phyloP scores from a whole-genome alignment of 345 rosid species.

The Hibiscus mutabilis region DNA sequence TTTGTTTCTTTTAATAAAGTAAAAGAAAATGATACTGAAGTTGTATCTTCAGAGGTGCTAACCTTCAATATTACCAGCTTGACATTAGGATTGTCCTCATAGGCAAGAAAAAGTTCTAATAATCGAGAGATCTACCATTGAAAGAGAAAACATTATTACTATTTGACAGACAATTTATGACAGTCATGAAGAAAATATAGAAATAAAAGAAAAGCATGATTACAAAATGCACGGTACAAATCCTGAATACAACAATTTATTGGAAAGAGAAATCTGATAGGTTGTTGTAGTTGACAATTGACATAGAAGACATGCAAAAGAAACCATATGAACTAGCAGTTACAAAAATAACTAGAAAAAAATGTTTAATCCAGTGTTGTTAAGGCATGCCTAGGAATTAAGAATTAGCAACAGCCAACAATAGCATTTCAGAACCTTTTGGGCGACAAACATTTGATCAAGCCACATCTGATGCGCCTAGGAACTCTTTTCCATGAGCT shows the following conservation, averaged over 20 bases:
- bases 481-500: neutral
- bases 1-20: neutral
- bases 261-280: neutral
- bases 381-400: neutral
- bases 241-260: neutral
- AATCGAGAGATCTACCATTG: slow-evolving; percentile 44
- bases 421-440: neutral
- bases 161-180: neutral
- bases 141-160: neutral
- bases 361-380: neutral
- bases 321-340: neutral
- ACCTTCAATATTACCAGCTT: slow-evolving; percentile 72
- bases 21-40: neutral
- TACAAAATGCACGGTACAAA: neutral
- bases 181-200: neutral
- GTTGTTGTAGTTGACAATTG: too few relatives aligned
- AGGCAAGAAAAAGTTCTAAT: slow-evolving; percentile 49
- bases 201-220: slow-evolving; percentile 4
- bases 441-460: neutral
- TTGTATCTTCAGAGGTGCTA: neutral
- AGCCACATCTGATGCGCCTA: neutral
- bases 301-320: too few relatives aligned
- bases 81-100: slow-evolving; percentile 51
- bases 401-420: neutral
- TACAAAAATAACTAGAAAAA: neutral